Base-by-base conservation (phyloP, 164 flowering plant species). In the Brasenia schreberi region DNA sequence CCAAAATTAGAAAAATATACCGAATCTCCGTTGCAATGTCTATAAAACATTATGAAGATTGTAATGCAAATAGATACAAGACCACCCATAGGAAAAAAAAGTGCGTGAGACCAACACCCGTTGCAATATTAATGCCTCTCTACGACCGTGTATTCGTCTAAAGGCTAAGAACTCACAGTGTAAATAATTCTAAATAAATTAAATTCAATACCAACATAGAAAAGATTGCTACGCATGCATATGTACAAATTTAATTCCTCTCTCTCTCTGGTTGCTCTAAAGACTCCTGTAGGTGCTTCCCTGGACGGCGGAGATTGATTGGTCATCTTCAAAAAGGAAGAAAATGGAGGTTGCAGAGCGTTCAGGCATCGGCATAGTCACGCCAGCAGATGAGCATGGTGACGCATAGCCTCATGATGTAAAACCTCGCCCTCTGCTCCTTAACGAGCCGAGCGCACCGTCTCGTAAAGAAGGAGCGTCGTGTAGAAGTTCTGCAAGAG, bases 361-460 rank as follows among this genome's bases (percentile, higher is more conserved):
- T 18, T 72, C 39, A 72, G 52, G 78, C 69, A 56, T 76, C 78
- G 7, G 65, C 64, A 43, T 73, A 73, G 14, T 76, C 79, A 1
- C 72, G 66, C 79, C 79, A 76, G 64, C 79, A 76, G 49, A 76
- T 63, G 62, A 76, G 72, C 79, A 76, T 76, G 6, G 79, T 76
- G 12, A 76, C 79, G 33, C 79, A 76, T 1, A 76, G 73, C 61
- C 79, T 63, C 74, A 76, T 68, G 42, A 75, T 77, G 39, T 75
- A 70, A 33, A 77, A 74, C 70, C 68, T 77, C 7, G 77, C 77
- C 6, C 79, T 68, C 56, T 76, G 79, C 60, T 76, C 70, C 19
- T 76, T 76, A 7, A 76, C 76, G 49, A 76, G 62, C 6, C 65
- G 63, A 4, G 74, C 76, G 64, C 79, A 76, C 64, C 71, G 73